phyloP scores from a whole-genome alignment of 2,329 filamentous ascomycete species.

The Xylaria sp. region DNA sequence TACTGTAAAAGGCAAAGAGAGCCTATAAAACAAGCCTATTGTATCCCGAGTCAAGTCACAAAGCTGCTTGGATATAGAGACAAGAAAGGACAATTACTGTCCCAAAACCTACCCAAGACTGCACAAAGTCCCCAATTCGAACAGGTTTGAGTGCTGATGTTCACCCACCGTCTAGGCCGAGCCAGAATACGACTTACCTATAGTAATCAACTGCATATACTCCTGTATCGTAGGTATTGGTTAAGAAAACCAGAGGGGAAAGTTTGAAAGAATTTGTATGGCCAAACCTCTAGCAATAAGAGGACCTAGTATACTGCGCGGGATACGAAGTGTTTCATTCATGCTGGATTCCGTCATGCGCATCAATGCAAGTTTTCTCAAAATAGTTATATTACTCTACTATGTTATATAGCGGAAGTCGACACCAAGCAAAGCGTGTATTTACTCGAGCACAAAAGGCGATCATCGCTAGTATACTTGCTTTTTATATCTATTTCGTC shows the following conservation, averaged over 20 bases:
- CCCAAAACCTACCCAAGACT: not conserved
- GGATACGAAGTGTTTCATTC: constrained; percentile 5
- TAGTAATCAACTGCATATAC: not conserved
- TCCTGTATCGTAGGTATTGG: not conserved
- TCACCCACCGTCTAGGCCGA: not conserved
- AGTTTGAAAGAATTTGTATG: not conserved
- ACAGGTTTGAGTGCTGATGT: not conserved
- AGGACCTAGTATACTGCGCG: not conserved
- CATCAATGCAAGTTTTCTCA: constrained; percentile 11
- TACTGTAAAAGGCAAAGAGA: not conserved
- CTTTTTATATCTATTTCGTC: not conserved
- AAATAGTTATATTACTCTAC: constrained; percentile 21
- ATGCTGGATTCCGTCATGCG: constrained; percentile 5
- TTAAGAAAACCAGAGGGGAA: not conserved
- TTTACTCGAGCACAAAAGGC: not conserved
- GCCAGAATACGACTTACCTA: not conserved
- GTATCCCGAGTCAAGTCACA: not conserved
- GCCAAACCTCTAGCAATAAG: not conserved
- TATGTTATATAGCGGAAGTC: not conserved
- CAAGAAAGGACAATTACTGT: not conserved
- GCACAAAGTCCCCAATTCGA: not conserved
- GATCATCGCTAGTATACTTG: not conserved
- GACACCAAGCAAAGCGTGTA: not conserved
- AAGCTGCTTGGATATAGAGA: not conserved
- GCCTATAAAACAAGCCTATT: not conserved